Conservation (phyloP, 129 eudicot species). For the Flaveria linearis region DNA sequence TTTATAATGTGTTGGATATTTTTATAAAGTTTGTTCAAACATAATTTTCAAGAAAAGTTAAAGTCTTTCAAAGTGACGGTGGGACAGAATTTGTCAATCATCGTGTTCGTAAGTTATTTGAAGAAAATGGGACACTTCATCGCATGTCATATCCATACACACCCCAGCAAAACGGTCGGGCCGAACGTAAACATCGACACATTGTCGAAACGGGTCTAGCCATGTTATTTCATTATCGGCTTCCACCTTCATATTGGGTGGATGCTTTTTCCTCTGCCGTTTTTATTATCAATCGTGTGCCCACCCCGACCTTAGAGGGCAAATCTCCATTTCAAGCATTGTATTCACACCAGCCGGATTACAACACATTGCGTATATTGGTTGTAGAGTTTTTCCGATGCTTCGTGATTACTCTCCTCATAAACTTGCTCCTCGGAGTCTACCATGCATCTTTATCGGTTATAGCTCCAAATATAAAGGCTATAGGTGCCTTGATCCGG, state of each 20-base stretch:
- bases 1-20: too few relatives aligned
- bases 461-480: background rate
- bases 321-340: too few relatives aligned
- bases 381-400: background rate
- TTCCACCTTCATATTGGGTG: background rate
- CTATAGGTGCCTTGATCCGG: background rate
- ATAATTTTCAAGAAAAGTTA: too few relatives aligned
- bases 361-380: background rate
- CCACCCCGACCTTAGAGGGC: too few relatives aligned
- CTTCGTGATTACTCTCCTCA: background rate
- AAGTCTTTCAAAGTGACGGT: too few relatives aligned
- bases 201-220: background rate
- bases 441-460: too few relatives aligned
- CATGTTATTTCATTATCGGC: background rate
- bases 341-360: background rate
- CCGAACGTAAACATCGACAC: background rate
- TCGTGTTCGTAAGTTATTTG: background rate
- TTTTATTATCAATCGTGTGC: too few relatives aligned
- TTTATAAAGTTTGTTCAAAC: too few relatives aligned
- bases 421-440: background rate
- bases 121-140: background rate
- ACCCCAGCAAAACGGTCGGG: background rate
- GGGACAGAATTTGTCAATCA: background rate
- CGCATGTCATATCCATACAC: background rate
- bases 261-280: background rate